phyloP scores from a whole-genome alignment of 164 flowering plant species.

The Hamamelis virginiana region DNA sequence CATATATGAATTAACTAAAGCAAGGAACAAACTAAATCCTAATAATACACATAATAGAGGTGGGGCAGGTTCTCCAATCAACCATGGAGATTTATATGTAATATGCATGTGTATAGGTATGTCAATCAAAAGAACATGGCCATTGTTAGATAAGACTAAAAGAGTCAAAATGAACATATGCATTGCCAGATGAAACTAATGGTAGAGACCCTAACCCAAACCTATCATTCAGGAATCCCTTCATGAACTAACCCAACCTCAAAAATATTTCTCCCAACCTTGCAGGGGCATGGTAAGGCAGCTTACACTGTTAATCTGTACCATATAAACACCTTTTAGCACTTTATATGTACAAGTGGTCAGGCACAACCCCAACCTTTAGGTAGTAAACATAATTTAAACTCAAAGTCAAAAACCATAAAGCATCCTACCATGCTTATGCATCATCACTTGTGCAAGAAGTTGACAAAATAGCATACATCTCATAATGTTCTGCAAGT shows the following conservation, averaged over 20 bases:
- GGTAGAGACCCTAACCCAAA: not conserved
- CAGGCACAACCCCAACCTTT: no score
- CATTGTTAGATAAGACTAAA: no score
- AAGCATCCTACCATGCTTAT: not conserved
- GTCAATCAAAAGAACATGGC: no score
- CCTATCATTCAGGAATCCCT: not conserved
- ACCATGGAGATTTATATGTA: not conserved
- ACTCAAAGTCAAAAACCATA: not conserved
- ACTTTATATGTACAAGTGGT: no score
- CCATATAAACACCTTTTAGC: not conserved
- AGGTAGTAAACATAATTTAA: no score
- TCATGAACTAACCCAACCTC: not conserved
- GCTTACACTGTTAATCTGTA: not conserved
- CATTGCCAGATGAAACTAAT: not conserved
- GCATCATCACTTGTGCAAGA: not conserved
- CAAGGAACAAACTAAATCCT: not conserved
- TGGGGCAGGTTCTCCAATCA: not conserved
- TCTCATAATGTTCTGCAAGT: slow-evolving; percentile 2
- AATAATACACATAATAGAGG: not conserved
- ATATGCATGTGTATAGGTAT: no score
- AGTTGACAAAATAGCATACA: not conserved
- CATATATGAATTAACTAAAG: not conserved
- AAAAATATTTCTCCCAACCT: not conserved
- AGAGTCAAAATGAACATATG: not conserved
- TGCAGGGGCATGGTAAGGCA: not conserved